Percentiles rank a stretch among this genome's conserved stretches.
Evolutionary conservation across 192 early-diverging fungal species (phyloP).

Genomic region (Coemansia biformis): DNA sequence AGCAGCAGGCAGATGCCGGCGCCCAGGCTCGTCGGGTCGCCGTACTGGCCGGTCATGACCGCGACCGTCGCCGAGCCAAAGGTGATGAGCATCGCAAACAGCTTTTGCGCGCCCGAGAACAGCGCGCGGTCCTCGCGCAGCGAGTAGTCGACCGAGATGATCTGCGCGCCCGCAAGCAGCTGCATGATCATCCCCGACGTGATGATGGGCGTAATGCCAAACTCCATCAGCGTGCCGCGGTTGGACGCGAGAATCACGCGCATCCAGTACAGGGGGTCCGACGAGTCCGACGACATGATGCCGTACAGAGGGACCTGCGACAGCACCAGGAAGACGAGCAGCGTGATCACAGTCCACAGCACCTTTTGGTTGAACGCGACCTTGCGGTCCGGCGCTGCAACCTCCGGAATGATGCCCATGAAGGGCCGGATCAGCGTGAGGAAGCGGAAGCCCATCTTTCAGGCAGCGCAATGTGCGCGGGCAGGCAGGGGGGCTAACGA

Average conservation of each 20-base stretch:
- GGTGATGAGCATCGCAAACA: constrained; percentile 97
- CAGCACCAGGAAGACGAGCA: constrained; percentile 99
- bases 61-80: constrained; percentile 98
- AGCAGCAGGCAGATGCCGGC: constrained; percentile 94
- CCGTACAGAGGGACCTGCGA: constrained; percentile 99
- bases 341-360: constrained; percentile 98
- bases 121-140: constrained; percentile 98
- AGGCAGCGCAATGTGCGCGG: background rate
- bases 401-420: constrained; percentile 97
- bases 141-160: constrained; percentile 98
- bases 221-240: constrained; percentile 99
- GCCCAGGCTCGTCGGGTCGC: constrained; percentile 91
- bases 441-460: constrained; percentile 66
- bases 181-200: constrained; percentile 99
- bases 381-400: constrained; percentile 90
- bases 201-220: constrained; percentile 99
- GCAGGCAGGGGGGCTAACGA: too few relatives aligned
- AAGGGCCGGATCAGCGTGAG: constrained; percentile 96
- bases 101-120: constrained; percentile 98
- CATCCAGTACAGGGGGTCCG: constrained; percentile 99
- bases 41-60: constrained; percentile 97
- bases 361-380: constrained; percentile 98
- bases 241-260: constrained; percentile 99
- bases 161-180: constrained; percentile 93
- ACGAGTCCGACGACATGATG: constrained; percentile 99